Base-by-base conservation (phyloP, 257 asterid genomes). In the Voacanga thouarsii region DNA sequence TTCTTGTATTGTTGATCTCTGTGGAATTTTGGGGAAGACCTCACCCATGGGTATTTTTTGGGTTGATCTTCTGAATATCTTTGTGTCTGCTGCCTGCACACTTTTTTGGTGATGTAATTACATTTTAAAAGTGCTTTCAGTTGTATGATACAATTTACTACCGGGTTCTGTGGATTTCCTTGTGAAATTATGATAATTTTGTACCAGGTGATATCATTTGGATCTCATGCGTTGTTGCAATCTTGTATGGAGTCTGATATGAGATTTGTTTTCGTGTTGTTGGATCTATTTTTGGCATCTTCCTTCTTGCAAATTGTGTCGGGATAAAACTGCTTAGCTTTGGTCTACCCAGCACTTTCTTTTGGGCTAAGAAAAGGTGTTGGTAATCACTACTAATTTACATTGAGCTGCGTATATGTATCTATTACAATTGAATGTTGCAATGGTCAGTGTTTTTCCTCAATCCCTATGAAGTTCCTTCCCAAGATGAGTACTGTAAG, bases 1-100 rank as follows among this genome's bases (percentile, higher is more conserved):
- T 67, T 69, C 70, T 41, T 23, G 69, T 7, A 47, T 33, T 33
- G n/a, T 43, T 57, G 28, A 57, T 78, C 14, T 43, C 64, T 77
- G 14, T 28, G 14, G 75, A 57, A 55, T 53, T 53, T 77, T 24
- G 53, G 30, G 51, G 67, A 76, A 30, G 24, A 47, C 63, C 37
- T 33, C 2, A 33, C 2, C 37, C 53, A 2, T 8, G 9, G n/a
- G 39, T 55, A 8, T 33, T 73, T 55, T 19, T 33, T 73, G 9
- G 47, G 47, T 7, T 7, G 9, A 43, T 43, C 9, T 43, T 4
- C 47, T 43, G 9, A 43, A 43, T 7, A 4, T 43, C 47, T 43
- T 43, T 43, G 47, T 43, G 3, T 51, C 21, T 51, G 57, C 57
- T 51, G 57, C 57, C 57, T 51, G 57, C 0, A 51, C 57, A 3